Evolutionary conservation across 495 filamentous ascomycete genomes (phyloP).

Genomic region (Ascobolus immersus): DNA sequence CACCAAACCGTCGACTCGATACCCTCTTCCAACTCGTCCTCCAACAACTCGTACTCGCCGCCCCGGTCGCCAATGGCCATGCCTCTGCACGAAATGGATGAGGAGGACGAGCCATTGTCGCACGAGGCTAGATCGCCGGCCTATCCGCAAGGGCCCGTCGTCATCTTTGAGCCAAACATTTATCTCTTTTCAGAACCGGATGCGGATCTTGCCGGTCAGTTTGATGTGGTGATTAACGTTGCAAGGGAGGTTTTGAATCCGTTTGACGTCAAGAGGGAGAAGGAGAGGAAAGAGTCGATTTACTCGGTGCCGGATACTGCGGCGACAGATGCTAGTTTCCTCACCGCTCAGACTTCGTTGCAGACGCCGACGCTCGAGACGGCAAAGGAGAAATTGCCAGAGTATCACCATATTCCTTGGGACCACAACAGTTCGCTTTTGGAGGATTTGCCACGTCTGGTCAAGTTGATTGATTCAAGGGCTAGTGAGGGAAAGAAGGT

Average conservation of each 20-base stretch:
- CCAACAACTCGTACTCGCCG: slow-evolving; percentile 13
- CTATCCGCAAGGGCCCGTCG: slow-evolving; percentile 77
- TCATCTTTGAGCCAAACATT: slow-evolving; percentile 80
- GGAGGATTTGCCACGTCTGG: slow-evolving; percentile 58
- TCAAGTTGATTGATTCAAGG: slow-evolving; percentile 60
- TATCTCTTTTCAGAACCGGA: slow-evolving; percentile 81
- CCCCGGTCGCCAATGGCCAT: slow-evolving; percentile 12
- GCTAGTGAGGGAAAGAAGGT: slow-evolving; percentile 61
- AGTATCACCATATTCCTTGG: slow-evolving; percentile 92
- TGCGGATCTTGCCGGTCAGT: slow-evolving; percentile 54
- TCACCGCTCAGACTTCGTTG: slow-evolving; percentile 38
- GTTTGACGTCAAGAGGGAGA: slow-evolving; percentile 25
- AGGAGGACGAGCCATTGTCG: slow-evolving; percentile 49
- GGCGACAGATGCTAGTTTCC: slow-evolving; percentile 39
- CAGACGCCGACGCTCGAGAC: slow-evolving; percentile 14
- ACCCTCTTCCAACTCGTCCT: slow-evolving; percentile 10
- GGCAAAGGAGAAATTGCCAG: slow-evolving; percentile 28
- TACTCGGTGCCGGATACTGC: slow-evolving; percentile 38
- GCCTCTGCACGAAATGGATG: slow-evolving; percentile 22
- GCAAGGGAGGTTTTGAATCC: slow-evolving; percentile 85
- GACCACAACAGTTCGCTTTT: slow-evolving; percentile 95
- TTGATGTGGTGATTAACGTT: slow-evolving; percentile 87
- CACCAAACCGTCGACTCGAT: slow-evolving; percentile 6
- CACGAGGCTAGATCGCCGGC: slow-evolving; percentile 66
- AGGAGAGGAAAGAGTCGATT: slow-evolving; percentile 17